phyloP scores from a whole-genome alignment of 495 filamentous ascomycete genomes.

The Penicillium coffeae region DNA sequence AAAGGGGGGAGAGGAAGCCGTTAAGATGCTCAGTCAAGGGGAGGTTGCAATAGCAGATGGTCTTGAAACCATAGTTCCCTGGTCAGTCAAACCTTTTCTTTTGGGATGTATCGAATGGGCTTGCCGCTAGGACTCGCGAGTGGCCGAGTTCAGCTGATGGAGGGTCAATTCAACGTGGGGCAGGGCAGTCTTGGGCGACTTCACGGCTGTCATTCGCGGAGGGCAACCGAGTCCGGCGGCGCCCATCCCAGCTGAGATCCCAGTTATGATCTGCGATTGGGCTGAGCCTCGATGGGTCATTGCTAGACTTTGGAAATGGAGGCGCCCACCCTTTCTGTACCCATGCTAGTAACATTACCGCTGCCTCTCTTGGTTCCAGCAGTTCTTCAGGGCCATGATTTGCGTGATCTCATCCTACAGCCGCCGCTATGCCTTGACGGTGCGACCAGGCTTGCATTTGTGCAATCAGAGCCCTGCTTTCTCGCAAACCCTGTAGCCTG shows the following conservation, averaged over 20 bases:
- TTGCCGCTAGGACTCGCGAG: slow-evolving; percentile 7
- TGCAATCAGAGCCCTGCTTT: slow-evolving; percentile 14
- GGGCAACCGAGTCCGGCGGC: slow-evolving; percentile 18
- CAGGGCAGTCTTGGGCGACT: slow-evolving; percentile 20
- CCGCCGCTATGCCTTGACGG: slow-evolving; percentile 5
- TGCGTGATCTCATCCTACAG: slow-evolving; percentile 24
- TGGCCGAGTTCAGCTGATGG: slow-evolving; percentile 29
- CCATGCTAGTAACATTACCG: slow-evolving; percentile 1
- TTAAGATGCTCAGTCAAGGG: background rate
- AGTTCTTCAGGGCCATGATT: slow-evolving; percentile 11
- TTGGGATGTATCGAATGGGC: slow-evolving; percentile 18
- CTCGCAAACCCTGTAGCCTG: slow-evolving; percentile 18
- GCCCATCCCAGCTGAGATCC: slow-evolving; percentile 25
- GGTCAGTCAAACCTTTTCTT: background rate
- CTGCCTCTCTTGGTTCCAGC: too few species aligned
- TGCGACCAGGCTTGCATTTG: slow-evolving; percentile 5
- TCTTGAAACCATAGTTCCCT: slow-evolving; percentile 2
- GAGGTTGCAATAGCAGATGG: slow-evolving; percentile 2
- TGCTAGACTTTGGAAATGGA: slow-evolving; percentile 20
- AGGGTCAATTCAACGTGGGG: slow-evolving; percentile 29
- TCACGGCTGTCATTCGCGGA: slow-evolving; percentile 25
- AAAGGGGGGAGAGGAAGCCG: background rate
- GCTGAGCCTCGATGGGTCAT: slow-evolving; percentile 21
- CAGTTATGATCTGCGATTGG: slow-evolving; percentile 30
- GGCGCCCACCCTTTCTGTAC: slow-evolving; percentile 14